phyloP scores from a whole-genome alignment of 257 asterid species.

The Linaria vulgaris region DNA sequence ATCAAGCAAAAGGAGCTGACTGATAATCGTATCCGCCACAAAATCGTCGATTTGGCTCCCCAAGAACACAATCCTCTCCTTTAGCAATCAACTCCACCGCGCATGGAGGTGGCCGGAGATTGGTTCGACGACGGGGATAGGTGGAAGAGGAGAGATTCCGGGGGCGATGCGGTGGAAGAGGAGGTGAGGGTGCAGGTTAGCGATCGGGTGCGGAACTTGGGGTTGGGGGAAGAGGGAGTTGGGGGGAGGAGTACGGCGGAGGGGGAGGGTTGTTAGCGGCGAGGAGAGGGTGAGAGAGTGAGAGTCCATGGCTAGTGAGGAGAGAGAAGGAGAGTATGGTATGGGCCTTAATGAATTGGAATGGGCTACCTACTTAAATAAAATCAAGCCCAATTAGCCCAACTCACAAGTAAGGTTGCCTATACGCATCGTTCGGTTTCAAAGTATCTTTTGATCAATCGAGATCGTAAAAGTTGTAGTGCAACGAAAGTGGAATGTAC shows the following conservation, averaged over 20 bases:
- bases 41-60: constrained; percentile 76
- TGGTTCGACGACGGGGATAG: constrained; percentile 46
- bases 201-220: constrained; percentile 24
- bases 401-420: too few relatives aligned
- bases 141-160: constrained; percentile 36
- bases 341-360: not conserved
- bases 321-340: not conserved
- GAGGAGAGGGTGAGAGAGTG: constrained; percentile 67
- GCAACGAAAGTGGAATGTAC: too few relatives aligned
- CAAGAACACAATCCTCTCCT: constrained; percentile 88
- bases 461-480: too few relatives aligned
- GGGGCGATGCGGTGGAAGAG: constrained; percentile 31
- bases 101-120: constrained; percentile 59
- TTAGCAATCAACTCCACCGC: constrained; percentile 80
- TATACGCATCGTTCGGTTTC: too few relatives aligned
- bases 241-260: not conserved
- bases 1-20: constrained; percentile 84
- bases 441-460: too few relatives aligned
- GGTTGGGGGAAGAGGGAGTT: constrained; percentile 17
- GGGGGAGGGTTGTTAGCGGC: constrained; percentile 36
- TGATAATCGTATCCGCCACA: constrained; percentile 81
- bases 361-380: too few relatives aligned
- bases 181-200: constrained; percentile 49
- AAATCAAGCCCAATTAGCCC: too few relatives aligned
- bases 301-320: constrained; percentile 48